Evolutionary conservation across 805 yeast species (phyloP).

Genomic region (Candida andamanensis): DNA sequence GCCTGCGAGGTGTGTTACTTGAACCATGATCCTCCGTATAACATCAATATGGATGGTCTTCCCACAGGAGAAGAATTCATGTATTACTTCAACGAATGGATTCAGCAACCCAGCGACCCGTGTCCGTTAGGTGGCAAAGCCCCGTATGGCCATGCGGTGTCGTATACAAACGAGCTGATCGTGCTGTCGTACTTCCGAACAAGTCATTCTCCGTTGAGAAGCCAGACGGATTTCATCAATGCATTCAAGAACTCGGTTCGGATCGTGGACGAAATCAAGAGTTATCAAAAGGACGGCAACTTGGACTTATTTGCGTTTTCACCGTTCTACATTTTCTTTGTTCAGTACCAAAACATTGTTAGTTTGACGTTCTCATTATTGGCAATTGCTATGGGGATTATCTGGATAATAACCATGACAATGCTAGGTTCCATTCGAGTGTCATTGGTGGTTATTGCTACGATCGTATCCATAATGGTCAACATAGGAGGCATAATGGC

Average conservation of each 20-base stretch:
- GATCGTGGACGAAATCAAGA: constrained; percentile 52
- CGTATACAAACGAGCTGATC: constrained; percentile 39
- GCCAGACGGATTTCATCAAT: constrained; percentile 77
- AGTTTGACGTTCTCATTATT: constrained; percentile 53
- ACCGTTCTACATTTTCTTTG: constrained; percentile 89
- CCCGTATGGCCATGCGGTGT: constrained; percentile 66
- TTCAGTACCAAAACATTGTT: constrained; percentile 71
- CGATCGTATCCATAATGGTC: constrained; percentile 59
- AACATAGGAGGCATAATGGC: constrained; percentile 81
- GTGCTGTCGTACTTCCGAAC: constrained; percentile 69
- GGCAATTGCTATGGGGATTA: constrained; percentile 45
- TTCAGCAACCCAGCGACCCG: constrained; percentile 74
- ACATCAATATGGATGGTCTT: constrained; percentile 71
- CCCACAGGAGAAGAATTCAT: constrained; percentile 71
- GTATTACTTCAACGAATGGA: constrained; percentile 75
- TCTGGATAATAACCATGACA: constrained; percentile 48
- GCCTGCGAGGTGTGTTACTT: constrained; percentile 71
- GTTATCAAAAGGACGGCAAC: constrained; percentile 21
- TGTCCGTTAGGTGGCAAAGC: constrained; percentile 97
- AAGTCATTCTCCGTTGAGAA: constrained; percentile 70
- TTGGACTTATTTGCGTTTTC: constrained; percentile 81
- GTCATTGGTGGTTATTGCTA: constrained; percentile 49
- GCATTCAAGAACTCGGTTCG: constrained; percentile 73
- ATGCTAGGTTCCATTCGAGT: constrained; percentile 65
- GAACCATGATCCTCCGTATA: constrained; percentile 57